Conservation (phyloP, 2,329 filamentous ascomycete genomes). For the Beauveria caledonica region DNA sequence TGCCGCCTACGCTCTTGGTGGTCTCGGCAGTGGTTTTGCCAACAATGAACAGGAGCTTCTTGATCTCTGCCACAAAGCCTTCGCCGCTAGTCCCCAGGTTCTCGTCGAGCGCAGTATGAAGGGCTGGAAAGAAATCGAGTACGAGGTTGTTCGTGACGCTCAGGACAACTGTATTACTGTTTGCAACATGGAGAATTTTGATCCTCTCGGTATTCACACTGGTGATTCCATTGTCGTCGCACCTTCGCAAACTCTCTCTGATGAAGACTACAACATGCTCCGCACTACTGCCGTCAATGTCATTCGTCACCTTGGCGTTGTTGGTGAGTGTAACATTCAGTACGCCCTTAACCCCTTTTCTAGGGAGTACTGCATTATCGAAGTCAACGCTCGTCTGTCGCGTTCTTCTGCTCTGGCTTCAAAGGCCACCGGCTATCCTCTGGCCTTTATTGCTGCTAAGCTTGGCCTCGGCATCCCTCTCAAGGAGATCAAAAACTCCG, state of each 20-base stretch:
- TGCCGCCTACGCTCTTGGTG: constrained; percentile 91
- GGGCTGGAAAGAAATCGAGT: constrained; percentile 99
- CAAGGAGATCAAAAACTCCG: constrained; percentile 93
- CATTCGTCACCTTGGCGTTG: constrained; percentile 91
- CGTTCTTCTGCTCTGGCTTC: constrained; percentile 92
- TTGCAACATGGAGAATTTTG: constrained; percentile 99
- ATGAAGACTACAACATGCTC: constrained; percentile 99
- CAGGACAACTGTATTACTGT: constrained; percentile 99
- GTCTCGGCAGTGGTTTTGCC: constrained; percentile 90
- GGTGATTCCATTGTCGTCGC: constrained; percentile 98
- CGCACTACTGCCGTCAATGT: constrained; percentile 95
- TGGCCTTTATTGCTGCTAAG: constrained; percentile 96
- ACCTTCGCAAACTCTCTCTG: constrained; percentile 90
- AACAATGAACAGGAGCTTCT: constrained; percentile 75
- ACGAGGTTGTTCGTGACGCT: constrained; percentile 92
- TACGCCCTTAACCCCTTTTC: constrained; percentile 95
- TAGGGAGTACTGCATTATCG: constrained; percentile 96
- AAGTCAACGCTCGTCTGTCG: constrained; percentile 94
- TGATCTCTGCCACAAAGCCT: constrained; percentile 87
- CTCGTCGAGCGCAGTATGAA: constrained; percentile 98
- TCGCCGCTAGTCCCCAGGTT: constrained; percentile 90
- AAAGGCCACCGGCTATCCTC: constrained; percentile 91
- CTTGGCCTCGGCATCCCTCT: constrained; percentile 88
- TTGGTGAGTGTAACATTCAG: constrained; percentile 98
- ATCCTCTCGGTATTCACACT: constrained; percentile 94